Evolutionary conservation across 371 early-diverging fungal species (phyloP), one percentile per base, ranked within the genome.

Genomic region (Mortierella sp.): DNA sequence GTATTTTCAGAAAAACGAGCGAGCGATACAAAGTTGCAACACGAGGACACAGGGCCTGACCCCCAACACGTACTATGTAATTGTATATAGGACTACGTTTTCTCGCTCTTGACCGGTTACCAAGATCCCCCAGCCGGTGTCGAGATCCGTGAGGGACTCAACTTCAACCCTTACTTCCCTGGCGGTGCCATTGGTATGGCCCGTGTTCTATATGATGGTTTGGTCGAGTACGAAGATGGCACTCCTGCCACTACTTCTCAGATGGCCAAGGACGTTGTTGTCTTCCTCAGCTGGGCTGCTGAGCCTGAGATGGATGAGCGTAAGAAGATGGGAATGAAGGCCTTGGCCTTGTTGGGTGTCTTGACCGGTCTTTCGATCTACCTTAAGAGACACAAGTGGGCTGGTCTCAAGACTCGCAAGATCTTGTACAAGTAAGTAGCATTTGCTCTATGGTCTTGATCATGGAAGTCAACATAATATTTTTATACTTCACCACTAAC

Each of bases 151-250:
- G 97, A 97, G 86, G 98, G 98, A 72, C 90, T 98, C 57, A 77
- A 72, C 78, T 77, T 96, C 90, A 99, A 99, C 91, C 96, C 97
- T 57, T 99, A 98, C 90, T 98, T 99, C 96, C 99, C 97, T 30
- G 98, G 99, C 73, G 98, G 98, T 77, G 96, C 98, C 69, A 99
- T 99, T 88, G 93, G 94, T 78, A 99, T 99, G 98, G 98, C 98
- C 57, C 95, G 95, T 80, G 89, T 93, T 66, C 83, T 98, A 51
- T 98, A 92, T 86, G 99, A 98, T 73, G 98, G 95, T 64, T 87
- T 97, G 54, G 96, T 98, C 45, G 98, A 98, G 77, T 98, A 95
- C 83, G 98, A 98, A 73, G 99, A 98, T 85, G 99, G 94, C 66
- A 98, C 98, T n/a, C 97, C 97, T 66, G 97, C 97, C 78, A 97